Conservation (phyloP, 2,329 filamentous ascomycete species). For the Orbilia brochopaga region DNA sequence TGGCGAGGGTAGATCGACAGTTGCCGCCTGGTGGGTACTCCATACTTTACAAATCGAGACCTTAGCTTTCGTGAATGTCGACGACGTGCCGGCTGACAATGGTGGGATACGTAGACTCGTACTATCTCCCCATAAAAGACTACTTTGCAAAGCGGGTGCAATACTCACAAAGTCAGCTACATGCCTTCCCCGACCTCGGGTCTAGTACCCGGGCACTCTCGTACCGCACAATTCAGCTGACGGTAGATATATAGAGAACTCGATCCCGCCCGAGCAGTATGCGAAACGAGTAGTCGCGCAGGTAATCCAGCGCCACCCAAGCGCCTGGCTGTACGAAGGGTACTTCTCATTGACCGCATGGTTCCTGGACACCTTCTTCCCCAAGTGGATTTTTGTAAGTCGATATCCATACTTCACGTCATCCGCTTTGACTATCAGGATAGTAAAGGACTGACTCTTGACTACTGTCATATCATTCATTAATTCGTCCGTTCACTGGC, state of each 20-base stretch:
- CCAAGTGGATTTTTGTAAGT: conserved; percentile 53
- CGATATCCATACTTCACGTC: neutral
- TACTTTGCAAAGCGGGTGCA: conserved; percentile 46
- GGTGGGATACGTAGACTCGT: too few relatives aligned
- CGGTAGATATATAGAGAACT: conserved; percentile 34
- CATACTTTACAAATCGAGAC: too few relatives aligned
- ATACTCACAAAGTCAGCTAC: conserved; percentile 52
- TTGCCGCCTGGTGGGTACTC: conserved; percentile 21
- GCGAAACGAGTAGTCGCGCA: conserved; percentile 52
- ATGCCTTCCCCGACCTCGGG: neutral
- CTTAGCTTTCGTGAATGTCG: too few relatives aligned
- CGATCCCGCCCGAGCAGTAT: conserved; percentile 51
- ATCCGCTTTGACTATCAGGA: neutral
- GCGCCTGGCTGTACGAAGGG: conserved; percentile 52
- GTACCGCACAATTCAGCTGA: too few relatives aligned
- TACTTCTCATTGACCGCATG: conserved; percentile 50
- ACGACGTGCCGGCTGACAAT: too few relatives aligned
- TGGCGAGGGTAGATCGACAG: conserved; percentile 46
- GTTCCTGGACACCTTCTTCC: conserved; percentile 53
- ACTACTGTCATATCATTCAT: neutral
- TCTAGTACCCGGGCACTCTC: neutral
- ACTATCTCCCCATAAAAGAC: conserved; percentile 52
- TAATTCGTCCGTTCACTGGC: neutral
- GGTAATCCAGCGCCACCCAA: conserved; percentile 46
- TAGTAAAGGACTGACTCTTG: neutral